These are phyloP conservation scores for Halteria grandinella DNA, from an alignment of 73 alveolate species.

Conservation along the genomic window DNA sequence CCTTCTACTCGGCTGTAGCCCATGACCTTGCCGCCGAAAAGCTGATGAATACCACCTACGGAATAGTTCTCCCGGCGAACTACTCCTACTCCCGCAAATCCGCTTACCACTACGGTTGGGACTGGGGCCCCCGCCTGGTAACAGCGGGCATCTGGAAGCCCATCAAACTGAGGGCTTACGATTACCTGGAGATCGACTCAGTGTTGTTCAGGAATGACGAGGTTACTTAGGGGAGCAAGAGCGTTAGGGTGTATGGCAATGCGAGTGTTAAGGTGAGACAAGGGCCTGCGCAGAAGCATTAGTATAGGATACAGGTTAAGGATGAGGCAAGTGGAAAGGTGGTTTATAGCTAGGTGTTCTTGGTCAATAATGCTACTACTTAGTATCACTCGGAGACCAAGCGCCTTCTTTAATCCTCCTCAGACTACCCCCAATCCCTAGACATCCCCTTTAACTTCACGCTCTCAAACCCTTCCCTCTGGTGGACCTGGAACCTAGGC, in stretches of 20 bases:
- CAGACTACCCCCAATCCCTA: too few species aligned
- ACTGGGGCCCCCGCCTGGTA: conserved; percentile 81
- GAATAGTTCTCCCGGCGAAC: conserved; percentile 57
- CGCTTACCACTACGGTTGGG: conserved; percentile 81
- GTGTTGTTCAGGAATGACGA: conserved; percentile 12
- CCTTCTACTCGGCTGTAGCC: conserved; percentile 60
- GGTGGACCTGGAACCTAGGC: conserved; percentile 45
- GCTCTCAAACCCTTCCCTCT: conserved; percentile 9
- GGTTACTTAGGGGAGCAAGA: background rate
- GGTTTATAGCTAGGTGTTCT: background rate
- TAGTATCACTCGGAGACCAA: too few species aligned
- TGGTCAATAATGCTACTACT: background rate
- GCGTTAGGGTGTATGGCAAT: background rate
- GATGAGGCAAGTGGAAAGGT: background rate
- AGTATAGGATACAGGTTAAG: background rate
- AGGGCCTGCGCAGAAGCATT: background rate
- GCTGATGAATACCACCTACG: too few species aligned
- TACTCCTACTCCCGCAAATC: conserved; percentile 73
- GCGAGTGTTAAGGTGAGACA: conserved; percentile 2
- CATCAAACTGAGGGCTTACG: conserved; percentile 50
- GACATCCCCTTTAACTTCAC: background rate
- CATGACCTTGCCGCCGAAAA: conserved; percentile 63
- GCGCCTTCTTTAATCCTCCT: too few species aligned
- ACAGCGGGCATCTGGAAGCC: conserved; percentile 78
- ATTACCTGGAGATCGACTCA: conserved; percentile 40